These are phyloP conservation scores for Acacia concinna DNA, from an alignment of 331 rosid genomes.

Conservation along the genomic window DNA sequence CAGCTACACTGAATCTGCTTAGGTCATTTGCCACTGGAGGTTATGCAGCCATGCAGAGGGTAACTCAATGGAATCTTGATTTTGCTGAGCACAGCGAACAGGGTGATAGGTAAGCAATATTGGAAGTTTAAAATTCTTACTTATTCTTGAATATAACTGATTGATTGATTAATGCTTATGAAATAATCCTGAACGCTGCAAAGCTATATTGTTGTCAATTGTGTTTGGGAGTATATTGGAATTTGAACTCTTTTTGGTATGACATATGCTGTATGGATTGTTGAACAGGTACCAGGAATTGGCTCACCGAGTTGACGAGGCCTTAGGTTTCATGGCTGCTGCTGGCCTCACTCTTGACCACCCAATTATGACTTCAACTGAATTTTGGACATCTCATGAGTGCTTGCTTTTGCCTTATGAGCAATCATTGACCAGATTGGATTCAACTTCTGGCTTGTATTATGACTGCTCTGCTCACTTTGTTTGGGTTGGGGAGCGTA, in stretches of 20 bases:
- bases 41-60: conserved; percentile 77
- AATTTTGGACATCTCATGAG: conserved; percentile 81
- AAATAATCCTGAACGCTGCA: not conserved
- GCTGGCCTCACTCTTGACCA: conserved; percentile 70
- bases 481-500: conserved; percentile 81
- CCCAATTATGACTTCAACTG: conserved; percentile 65
- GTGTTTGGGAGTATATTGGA: not conserved
- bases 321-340: conserved; percentile 77
- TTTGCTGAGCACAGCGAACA: conserved; percentile 70
- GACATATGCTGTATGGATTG: conserved; percentile 21
- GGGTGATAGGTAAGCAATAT: conserved; percentile 57
- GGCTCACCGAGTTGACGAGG: conserved; percentile 66
- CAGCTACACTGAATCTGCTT: conserved; percentile 68
- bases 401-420: conserved; percentile 73
- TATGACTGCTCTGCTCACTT: conserved; percentile 86
- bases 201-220: not conserved
- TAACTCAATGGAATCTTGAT: conserved; percentile 74
- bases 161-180: not conserved
- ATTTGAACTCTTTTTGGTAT: not conserved
- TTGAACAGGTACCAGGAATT: conserved; percentile 60
- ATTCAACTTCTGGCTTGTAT: conserved; percentile 68
- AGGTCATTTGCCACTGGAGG: conserved; percentile 76
- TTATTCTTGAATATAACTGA: not conserved
- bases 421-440: conserved; percentile 65
- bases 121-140: not conserved